phyloP scores from a whole-genome alignment of 83 land plant species.

The Thuja plicata region DNA sequence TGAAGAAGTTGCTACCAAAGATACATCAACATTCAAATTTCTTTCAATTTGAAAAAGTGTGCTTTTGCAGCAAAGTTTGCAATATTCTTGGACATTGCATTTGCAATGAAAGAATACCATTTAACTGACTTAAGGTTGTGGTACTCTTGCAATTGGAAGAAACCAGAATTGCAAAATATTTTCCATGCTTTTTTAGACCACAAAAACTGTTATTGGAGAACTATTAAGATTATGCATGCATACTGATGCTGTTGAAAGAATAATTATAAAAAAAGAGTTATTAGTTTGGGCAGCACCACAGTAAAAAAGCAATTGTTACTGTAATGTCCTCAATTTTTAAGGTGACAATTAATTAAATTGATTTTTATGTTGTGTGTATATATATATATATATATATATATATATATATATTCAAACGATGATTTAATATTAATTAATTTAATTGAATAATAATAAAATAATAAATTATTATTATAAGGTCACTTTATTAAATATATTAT shows the following conservation, averaged over 20 bases:
- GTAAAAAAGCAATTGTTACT: background rate
- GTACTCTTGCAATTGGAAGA: background rate
- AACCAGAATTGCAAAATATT: background rate
- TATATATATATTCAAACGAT: too few relatives aligned
- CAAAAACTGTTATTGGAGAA: background rate
- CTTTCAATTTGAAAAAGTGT: background rate
- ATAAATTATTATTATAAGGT: too few relatives aligned
- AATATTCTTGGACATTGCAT: background rate
- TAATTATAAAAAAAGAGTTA: too few relatives aligned
- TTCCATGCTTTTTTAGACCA: background rate
- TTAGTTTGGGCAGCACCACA: background rate
- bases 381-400: too few relatives aligned
- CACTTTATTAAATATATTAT: too few relatives aligned
- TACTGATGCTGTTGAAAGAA: background rate
- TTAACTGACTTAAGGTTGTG: background rate
- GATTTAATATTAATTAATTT: too few relatives aligned
- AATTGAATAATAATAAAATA: too few relatives aligned
- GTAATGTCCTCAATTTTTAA: too few relatives aligned
- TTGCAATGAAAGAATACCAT: background rate
- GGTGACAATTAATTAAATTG: too few relatives aligned
- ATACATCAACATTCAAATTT: background rate
- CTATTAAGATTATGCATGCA: background rate
- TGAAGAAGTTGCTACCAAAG: too few relatives aligned
- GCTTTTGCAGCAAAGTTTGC: background rate
- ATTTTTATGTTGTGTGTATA: too few relatives aligned